These are phyloP conservation scores for Hyaloscypha variabilis DNA, from an alignment of 495 filamentous ascomycete species.

Conservation along the genomic window DNA sequence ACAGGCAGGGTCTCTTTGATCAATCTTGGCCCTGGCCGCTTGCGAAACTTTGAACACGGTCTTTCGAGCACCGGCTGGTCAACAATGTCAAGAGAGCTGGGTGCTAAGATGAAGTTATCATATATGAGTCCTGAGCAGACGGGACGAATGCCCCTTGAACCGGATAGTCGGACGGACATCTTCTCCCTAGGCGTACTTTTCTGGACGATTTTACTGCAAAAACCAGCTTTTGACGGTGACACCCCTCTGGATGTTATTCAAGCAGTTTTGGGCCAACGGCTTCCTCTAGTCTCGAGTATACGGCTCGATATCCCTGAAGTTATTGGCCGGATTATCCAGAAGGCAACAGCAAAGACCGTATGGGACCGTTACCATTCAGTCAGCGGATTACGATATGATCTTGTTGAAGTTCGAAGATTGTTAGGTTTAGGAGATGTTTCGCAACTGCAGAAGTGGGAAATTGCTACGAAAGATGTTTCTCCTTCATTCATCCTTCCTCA, in stretches of 20 bases:
- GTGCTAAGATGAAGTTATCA: constrained; percentile 79
- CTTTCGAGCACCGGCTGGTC: constrained; percentile 84
- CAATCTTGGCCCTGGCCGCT: constrained; percentile 74
- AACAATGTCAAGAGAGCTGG: constrained; percentile 72
- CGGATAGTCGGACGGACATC: constrained; percentile 86
- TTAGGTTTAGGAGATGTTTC: constrained; percentile 73
- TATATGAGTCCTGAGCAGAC: constrained; percentile 92
- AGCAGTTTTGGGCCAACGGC: constrained; percentile 73
- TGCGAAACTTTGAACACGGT: constrained; percentile 83
- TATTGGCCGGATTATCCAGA: constrained; percentile 77
- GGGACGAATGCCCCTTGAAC: constrained; percentile 82
- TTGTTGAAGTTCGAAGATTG: constrained; percentile 66
- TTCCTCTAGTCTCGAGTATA: constrained; percentile 71
- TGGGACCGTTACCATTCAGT: constrained; percentile 83
- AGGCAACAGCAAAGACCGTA: constrained; percentile 84
- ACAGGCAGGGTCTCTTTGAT: constrained; percentile 72
- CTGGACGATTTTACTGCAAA: constrained; percentile 79
- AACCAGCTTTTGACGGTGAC: constrained; percentile 72
- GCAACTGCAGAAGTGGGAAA: constrained; percentile 66
- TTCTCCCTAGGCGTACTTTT: constrained; percentile 85
- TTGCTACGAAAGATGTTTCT: constrained; percentile 77
- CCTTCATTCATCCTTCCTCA: constrained; percentile 83
- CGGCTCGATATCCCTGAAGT: constrained; percentile 80
- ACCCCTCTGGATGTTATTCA: constrained; percentile 86
- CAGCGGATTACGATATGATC: constrained; percentile 77